A percentile compares a stretch with the other conserved stretches of the same genome.
phyloP scores from a whole-genome alignment of 179 eudicot species.

The Carnegiea gigantea region DNA sequence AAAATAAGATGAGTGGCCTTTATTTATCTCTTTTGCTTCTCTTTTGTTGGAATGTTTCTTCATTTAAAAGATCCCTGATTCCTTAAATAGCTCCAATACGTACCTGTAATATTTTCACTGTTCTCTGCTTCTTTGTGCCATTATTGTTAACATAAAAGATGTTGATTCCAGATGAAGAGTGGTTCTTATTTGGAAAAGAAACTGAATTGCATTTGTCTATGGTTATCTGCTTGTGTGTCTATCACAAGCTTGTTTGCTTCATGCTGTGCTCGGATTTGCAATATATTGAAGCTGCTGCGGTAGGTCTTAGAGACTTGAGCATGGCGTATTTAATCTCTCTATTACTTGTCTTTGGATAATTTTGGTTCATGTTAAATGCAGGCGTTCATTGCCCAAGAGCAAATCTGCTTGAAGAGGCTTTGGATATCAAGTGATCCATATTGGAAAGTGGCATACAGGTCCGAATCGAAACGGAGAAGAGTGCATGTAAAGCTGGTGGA shows the following conservation, averaged over 20 bases:
- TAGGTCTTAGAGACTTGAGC: not conserved
- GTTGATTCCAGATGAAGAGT: not conserved
- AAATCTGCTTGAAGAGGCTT: slow-evolving; percentile 68
- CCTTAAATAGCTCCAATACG: not conserved
- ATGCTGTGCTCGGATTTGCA: not conserved
- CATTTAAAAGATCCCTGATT: not conserved
- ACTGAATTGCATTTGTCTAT: slow-evolving; percentile 9
- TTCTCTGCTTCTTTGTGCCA: not conserved
- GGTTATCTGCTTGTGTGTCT: not conserved
- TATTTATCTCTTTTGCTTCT: not conserved
- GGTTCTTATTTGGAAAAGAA: not conserved
- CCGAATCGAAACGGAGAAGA: slow-evolving; percentile 53
- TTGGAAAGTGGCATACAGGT: slow-evolving; percentile 74
- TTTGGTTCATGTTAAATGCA: slow-evolving; percentile 33
- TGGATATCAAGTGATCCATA: slow-evolving; percentile 64
- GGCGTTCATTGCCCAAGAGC: slow-evolving; percentile 97
- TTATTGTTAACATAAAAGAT: not conserved
- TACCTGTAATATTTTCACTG: not conserved
- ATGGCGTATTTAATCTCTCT: slow-evolving; percentile 5
- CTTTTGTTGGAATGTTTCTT: not conserved
- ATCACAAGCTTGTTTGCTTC: not conserved
- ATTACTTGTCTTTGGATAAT: slow-evolving; percentile 7
- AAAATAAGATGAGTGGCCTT: not conserved
- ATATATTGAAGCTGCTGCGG: not conserved
- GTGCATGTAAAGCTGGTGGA: slow-evolving; percentile 71